These are phyloP conservation scores for Spencermartinsiella europaea DNA, from an alignment of 805 yeast species.

Conservation along the genomic window DNA sequence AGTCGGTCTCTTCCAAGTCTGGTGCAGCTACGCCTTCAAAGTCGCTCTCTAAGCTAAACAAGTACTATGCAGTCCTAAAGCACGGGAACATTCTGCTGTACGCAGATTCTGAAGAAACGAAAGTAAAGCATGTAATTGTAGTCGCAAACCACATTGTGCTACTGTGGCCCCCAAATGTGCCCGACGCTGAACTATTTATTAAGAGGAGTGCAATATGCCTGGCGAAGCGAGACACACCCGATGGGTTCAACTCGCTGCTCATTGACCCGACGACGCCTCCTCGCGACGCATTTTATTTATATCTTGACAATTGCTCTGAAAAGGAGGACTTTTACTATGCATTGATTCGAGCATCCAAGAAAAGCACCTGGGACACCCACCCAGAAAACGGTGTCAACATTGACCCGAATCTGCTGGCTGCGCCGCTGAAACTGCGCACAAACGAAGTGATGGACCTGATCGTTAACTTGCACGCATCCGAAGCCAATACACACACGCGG, in stretches of 20 bases:
- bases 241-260: constrained; percentile 25
- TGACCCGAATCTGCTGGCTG: constrained; percentile 63
- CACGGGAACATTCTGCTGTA: constrained; percentile 89
- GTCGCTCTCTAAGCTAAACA: constrained; percentile 52
- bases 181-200: constrained; percentile 76
- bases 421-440: constrained; percentile 66
- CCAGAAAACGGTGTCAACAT: constrained; percentile 25
- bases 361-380: constrained; percentile 17
- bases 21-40: constrained; percentile 3
- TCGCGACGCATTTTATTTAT: constrained; percentile 50
- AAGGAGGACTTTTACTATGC: constrained; percentile 95
- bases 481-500: constrained; percentile 73
- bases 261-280: constrained; percentile 27
- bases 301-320: constrained; percentile 70
- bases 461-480: constrained; percentile 73
- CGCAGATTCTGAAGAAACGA: constrained; percentile 58
- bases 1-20: background rate
- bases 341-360: constrained; percentile 68
- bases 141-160: constrained; percentile 64
- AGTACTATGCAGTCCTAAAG: constrained; percentile 47
- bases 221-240: constrained; percentile 40
- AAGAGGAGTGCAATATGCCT: constrained; percentile 76
- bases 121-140: constrained; percentile 74
- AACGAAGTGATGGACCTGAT: constrained; percentile 67
- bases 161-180: constrained; percentile 76